A percentile compares a stretch with the other conserved stretches of the same genome.
These are phyloP conservation scores for Xylaria sp. DNA, from an alignment of 2,329 filamentous ascomycete genomes.

Conservation along the genomic window DNA sequence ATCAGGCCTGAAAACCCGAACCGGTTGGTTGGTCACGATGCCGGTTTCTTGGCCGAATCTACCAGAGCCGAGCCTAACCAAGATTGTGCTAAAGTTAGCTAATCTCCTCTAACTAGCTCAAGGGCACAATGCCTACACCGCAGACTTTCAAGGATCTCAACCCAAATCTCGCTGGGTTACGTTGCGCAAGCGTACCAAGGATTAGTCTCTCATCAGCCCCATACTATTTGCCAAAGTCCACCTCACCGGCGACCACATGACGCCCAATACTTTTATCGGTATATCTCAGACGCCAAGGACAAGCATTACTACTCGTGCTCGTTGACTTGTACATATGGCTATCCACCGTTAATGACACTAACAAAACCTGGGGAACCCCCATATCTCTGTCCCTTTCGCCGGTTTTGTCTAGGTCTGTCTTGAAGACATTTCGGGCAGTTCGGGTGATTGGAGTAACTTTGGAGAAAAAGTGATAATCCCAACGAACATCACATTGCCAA, in stretches of 20 bases:
- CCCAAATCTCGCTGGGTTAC: not conserved
- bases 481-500: conserved; percentile 18
- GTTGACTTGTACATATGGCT: not conserved
- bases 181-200: not conserved
- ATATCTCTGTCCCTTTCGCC: conserved; percentile 40
- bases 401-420: conserved; percentile 48
- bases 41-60: conserved; percentile 17
- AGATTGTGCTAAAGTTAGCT: too few species aligned
- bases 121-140: too few species aligned
- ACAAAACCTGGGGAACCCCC: conserved; percentile 22
- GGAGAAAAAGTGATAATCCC: conserved; percentile 25
- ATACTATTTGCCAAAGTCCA: not conserved
- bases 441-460: conserved; percentile 33
- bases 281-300: conserved; percentile 9
- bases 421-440: conserved; percentile 37
- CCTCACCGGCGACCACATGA: conserved; percentile 24
- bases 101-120: too few species aligned
- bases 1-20: conserved; percentile 22
- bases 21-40: conserved; percentile 27
- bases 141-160: not conserved
- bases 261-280: conserved; percentile 12
- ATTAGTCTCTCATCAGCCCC: not conserved
- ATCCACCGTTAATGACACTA: conserved; percentile 33
- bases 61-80: too few species aligned
- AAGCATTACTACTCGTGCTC: not conserved